Percentiles rank a stretch among this genome's conserved stretches.
phyloP scores from a whole-genome alignment of 495 filamentous ascomycete genomes.

The Penicilliopsis zonata region DNA sequence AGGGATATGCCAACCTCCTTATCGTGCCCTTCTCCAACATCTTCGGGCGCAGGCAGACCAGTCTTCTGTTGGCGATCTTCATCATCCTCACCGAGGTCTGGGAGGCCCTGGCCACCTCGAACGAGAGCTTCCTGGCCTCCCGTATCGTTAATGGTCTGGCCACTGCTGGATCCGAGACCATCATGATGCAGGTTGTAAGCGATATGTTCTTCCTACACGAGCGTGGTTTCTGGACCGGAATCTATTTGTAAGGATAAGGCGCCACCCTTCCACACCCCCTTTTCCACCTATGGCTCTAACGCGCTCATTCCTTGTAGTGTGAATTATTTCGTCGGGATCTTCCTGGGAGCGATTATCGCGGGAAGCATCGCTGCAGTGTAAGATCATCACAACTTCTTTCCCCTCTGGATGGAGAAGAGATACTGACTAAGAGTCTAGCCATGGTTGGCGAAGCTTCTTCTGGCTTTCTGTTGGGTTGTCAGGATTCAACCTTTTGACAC shows the following conservation, averaged over 20 bases:
- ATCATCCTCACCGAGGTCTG: conserved; percentile 40
- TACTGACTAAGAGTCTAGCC: conserved; percentile 2
- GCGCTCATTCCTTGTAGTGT: conserved; percentile 19
- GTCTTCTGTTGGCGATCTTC: conserved; percentile 34
- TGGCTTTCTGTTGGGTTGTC: conserved; percentile 35
- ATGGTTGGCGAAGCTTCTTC: conserved; percentile 41
- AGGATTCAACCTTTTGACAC: conserved; percentile 24
- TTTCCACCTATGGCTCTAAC: no score
- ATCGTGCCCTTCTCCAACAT: conserved; percentile 40
- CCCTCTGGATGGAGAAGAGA: background rate
- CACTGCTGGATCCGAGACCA: conserved; percentile 33
- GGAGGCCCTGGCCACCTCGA: conserved; percentile 38
- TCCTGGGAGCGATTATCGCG: conserved; percentile 38
- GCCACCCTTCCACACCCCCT: no score
- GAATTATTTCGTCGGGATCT: conserved; percentile 23
- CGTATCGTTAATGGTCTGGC: conserved; percentile 44
- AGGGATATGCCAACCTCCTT: conserved; percentile 43
- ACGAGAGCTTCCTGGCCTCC: conserved; percentile 41
- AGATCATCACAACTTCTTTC: conserved; percentile 2
- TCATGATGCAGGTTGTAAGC: conserved; percentile 44
- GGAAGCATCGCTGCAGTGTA: conserved; percentile 34
- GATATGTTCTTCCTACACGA: conserved; percentile 56
- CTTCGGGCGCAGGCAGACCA: conserved; percentile 41
- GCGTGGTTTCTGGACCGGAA: conserved; percentile 45
- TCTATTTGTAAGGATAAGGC: conserved; percentile 39